Evolutionary conservation across 2,329 filamentous ascomycete species (phyloP), one percentile per base, ranked within the genome.

Genomic region (Arthrobotrys sphaeroides): DNA sequence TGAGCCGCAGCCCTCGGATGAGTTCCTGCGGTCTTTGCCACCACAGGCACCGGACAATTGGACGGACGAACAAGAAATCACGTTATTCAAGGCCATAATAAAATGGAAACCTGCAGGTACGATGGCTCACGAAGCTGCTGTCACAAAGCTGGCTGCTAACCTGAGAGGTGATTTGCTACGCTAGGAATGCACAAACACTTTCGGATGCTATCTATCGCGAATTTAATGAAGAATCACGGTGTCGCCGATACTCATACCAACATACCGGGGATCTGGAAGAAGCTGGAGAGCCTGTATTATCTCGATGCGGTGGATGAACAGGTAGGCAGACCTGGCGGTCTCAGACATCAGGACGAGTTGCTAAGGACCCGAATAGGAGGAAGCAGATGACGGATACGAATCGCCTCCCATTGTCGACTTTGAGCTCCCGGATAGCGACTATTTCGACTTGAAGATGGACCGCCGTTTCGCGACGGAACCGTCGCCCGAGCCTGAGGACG

Each of bases 1-100:
- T 73, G 84, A 89, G 76, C 80, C 85, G 22, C 69, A 77, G 13
- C 62, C 49, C 5, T 72, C 64, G 2, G 62, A 68, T 26, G 72
- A 69, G 24, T 38, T 49, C 13, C 49, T 76, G n/a, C 59, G 66
- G 53, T 64, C 57, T 18, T 51, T 75, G 18, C 64, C 64, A 38
- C 49, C 36, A 6, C 53, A 60, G 24, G 60, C 72, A 1, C 65
- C 76, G 6, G 92, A 94, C 78, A 88, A 90, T 24, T 99, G 95
- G 95, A 97, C 93, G 2, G 94, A 97, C 80, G 94, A 97, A 81
- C 95, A 99, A 83, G 91, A 96, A 78, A 93, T 92, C 0, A 94
- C 93, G 42, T 86, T 99, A 0, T 93, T 97, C 84, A 97, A 97
- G 82, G 93, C 90, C 61, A 90, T 98, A 78, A 94, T 98, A 12